Conservation (phyloP, 495 filamentous ascomycete genomes). For the Talaromyces liani region DNA sequence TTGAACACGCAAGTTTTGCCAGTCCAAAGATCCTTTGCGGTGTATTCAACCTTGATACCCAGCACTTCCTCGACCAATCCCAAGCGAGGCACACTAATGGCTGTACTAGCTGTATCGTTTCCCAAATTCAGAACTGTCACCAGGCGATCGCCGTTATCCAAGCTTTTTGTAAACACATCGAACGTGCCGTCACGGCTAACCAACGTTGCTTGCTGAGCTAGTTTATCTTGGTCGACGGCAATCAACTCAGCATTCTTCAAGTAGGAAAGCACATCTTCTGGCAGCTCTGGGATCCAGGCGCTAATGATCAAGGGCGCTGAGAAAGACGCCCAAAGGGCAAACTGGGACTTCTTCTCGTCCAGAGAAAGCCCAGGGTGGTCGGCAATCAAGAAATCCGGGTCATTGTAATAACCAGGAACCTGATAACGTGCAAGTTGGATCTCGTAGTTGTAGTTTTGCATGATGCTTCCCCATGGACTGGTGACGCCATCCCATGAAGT, state of each 20-base stretch:
- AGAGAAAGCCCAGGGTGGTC: constrained; percentile 28
- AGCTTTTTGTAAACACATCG: constrained; percentile 24
- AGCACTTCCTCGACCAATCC: constrained; percentile 13
- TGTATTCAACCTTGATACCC: not conserved
- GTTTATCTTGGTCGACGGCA: constrained; percentile 29
- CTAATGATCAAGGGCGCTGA: constrained; percentile 34
- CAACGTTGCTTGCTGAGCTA: constrained; percentile 33
- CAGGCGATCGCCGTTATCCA: constrained; percentile 24
- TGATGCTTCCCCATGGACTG: constrained; percentile 34
- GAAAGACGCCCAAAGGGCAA: constrained; percentile 34
- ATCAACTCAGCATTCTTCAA: constrained; percentile 32
- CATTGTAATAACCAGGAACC: constrained; percentile 35
- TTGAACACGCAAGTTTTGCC: constrained; percentile 10
- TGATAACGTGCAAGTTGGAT: constrained; percentile 33
- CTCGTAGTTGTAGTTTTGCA: constrained; percentile 32
- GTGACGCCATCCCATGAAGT: constrained; percentile 12
- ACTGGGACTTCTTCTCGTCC: constrained; percentile 33
- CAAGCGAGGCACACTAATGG: constrained; percentile 15
- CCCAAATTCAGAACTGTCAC: constrained; percentile 27
- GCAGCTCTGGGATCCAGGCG: constrained; percentile 29
- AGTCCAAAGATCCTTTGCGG: constrained; percentile 16
- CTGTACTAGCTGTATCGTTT: constrained; percentile 11
- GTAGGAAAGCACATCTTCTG: constrained; percentile 22
- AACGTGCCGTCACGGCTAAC: constrained; percentile 26
- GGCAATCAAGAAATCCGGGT: constrained; percentile 37